phyloP scores from a whole-genome alignment of 495 filamentous ascomycete species.

The Hypomontagnella submonticulosa region DNA sequence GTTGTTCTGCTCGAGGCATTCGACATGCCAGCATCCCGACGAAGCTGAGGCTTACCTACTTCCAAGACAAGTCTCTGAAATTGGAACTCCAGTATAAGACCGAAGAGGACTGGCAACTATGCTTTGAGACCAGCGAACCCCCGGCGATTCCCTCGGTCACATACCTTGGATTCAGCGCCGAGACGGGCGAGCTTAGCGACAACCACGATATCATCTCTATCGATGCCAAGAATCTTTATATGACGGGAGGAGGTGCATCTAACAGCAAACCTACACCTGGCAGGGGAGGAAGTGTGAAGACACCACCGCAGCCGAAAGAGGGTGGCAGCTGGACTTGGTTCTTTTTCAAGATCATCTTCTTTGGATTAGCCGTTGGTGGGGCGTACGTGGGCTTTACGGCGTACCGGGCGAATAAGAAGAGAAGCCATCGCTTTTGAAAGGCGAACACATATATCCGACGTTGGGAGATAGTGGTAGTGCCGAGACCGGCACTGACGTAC shows the following conservation, averaged over 20 bases:
- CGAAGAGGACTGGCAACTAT: slow-evolving; percentile 87
- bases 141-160: slow-evolving; percentile 88
- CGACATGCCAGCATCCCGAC: slow-evolving; percentile 81
- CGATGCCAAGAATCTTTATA: slow-evolving; percentile 88
- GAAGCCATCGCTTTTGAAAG: slow-evolving; percentile 80
- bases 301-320: slow-evolving; percentile 48
- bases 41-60: slow-evolving; percentile 90
- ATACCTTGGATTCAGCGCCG: slow-evolving; percentile 94
- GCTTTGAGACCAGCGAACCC: slow-evolving; percentile 79
- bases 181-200: slow-evolving; percentile 96
- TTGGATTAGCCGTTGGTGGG: slow-evolving; percentile 74
- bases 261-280: slow-evolving; percentile 54
- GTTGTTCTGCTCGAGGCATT: slow-evolving; percentile 94
- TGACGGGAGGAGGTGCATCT: slow-evolving; percentile 58
- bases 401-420: slow-evolving; percentile 75
- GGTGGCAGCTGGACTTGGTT: slow-evolving; percentile 91
- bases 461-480: slow-evolving; percentile 15
- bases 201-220: slow-evolving; percentile 97
- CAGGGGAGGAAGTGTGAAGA: slow-evolving; percentile 52
- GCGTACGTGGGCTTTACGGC: slow-evolving; percentile 86
- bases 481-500: slow-evolving; percentile 24
- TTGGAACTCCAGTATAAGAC: slow-evolving; percentile 94
- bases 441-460: slow-evolving; percentile 5
- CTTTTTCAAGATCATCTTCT: slow-evolving; percentile 83
- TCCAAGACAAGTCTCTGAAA: slow-evolving; percentile 92